Conservation (phyloP, 768 basidiomycete genomes). For the Trichaptum fuscoviolaceum region DNA sequence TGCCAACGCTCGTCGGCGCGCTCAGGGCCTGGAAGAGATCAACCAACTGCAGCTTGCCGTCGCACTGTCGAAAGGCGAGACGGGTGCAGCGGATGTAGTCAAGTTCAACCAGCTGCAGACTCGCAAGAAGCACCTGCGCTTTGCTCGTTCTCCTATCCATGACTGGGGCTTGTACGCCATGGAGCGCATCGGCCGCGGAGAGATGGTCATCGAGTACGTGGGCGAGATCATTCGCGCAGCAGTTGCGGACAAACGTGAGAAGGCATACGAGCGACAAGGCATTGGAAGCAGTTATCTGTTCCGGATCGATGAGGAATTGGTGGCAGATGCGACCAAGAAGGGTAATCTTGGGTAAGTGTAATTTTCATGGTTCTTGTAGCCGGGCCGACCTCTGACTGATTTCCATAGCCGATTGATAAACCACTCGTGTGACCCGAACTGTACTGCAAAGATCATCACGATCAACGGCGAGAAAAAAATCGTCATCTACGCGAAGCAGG, state of each 20-base stretch:
- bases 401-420: constrained; percentile 85
- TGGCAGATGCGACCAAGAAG: constrained; percentile 99
- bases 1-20: constrained; percentile 86
- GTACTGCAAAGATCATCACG: constrained; percentile 86
- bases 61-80: constrained; percentile 70
- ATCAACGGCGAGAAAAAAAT: constrained; percentile 95
- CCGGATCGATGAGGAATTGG: constrained; percentile 94
- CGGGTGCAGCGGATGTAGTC: constrained; percentile 67
- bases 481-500: constrained; percentile 97
- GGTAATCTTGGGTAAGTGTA: constrained; percentile 89
- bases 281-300: constrained; percentile 98
- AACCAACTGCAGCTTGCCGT: constrained; percentile 83
- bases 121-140: constrained; percentile 94
- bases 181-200: constrained; percentile 88
- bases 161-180: constrained; percentile 98
- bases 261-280: constrained; percentile 93
- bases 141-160: constrained; percentile 92
- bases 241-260: constrained; percentile 95
- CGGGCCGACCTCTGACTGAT: background rate
- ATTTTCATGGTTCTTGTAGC: constrained; percentile 12
- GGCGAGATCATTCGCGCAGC: constrained; percentile 94
- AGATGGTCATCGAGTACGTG: constrained; percentile 99
- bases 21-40: constrained; percentile 91
- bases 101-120: constrained; percentile 99
- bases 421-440: constrained; percentile 95